Evolutionary conservation across 768 basidiomycete genomes (phyloP), one percentile per base, ranked within the genome.

Genomic region (Gymnopilus dilepis): DNA sequence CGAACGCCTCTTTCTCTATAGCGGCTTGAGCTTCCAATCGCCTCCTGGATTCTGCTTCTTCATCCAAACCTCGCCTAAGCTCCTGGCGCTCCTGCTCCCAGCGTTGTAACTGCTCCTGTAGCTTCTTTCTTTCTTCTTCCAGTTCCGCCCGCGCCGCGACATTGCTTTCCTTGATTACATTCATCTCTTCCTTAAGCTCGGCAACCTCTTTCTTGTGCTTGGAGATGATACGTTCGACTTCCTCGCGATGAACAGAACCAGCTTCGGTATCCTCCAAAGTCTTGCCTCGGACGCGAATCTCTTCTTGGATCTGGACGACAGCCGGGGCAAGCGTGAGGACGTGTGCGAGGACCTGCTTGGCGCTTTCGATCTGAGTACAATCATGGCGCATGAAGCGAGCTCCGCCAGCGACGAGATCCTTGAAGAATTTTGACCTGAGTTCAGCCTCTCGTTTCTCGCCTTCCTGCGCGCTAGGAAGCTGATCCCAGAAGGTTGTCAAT

Each of bases 401-500:
- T 22, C 80, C 80, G 64, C 73, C 74, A 37, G 73, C 75, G 22
- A 81, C 71, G 12, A 77, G 75, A 31, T 74, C 72, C 61, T 77
- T 76, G 72, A 82, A 82, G 67, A 78, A 82, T 52, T 72, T 74
- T 1, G 24, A 17, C 33, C 70, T 70, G 13, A 82, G 75, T 65
- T 81, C 75, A 0, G 50, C 58, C 61, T 77, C 79, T 60, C 70
- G 72, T 37, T 67, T 64, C 58, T 67, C 66, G 62, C n/a, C n/a
- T n/a, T n/a, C n/a, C n/a, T n/a, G n/a, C n/a, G n/a, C n/a, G n/a
- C n/a, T n/a, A n/a, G 69, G 65, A 56, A 79, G 74, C 56, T 71
- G 70, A 11, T 73, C 73, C 80, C 80, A 82, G 76, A 76, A 82
- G 40, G 74, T 81, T 63, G 82, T 82, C 59, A 77, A 71, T 57